Percentiles rank a stretch among this genome's conserved stretches.
phyloP scores from a whole-genome alignment of 1,284 basidiomycete genomes.

The Heliocybe sulcata region DNA sequence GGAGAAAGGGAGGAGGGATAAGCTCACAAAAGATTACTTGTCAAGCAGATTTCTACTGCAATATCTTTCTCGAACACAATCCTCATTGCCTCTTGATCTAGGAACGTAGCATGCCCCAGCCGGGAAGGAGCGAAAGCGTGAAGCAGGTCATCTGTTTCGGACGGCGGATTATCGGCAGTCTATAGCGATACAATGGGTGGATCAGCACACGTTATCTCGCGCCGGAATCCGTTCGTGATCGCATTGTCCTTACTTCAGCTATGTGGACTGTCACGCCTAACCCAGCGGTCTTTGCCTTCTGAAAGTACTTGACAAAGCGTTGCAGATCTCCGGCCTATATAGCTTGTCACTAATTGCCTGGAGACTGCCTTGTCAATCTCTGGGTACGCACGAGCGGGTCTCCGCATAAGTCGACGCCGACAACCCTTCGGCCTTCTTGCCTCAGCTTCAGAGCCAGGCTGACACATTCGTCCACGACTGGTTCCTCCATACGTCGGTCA shows the following conservation, averaged over 20 bases:
- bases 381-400: constrained; percentile 42
- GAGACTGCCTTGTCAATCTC: not conserved
- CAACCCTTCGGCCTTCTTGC: constrained; percentile 50
- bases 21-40: constrained; percentile 71
- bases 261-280: constrained; percentile 72
- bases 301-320: constrained; percentile 45
- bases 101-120: constrained; percentile 78
- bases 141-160: constrained; percentile 61
- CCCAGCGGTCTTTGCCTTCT: constrained; percentile 46
- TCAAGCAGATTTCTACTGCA: constrained; percentile 76
- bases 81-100: constrained; percentile 51
- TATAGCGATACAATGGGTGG: constrained; percentile 14
- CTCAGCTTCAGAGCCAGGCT: constrained; percentile 49
- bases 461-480: constrained; percentile 47
- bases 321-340: constrained; percentile 48
- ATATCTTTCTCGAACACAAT: constrained; percentile 52
- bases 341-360: not conserved
- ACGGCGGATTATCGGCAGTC: constrained; percentile 41
- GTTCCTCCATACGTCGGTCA: constrained; percentile 55
- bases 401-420: constrained; percentile 79
- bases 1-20: not conserved
- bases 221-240: not conserved
- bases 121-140: constrained; percentile 53
- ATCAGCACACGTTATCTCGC: not conserved
- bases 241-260: constrained; percentile 50